phyloP scores from a whole-genome alignment of 208 protist genomes.

The Trypanosoma brucei region DNA sequence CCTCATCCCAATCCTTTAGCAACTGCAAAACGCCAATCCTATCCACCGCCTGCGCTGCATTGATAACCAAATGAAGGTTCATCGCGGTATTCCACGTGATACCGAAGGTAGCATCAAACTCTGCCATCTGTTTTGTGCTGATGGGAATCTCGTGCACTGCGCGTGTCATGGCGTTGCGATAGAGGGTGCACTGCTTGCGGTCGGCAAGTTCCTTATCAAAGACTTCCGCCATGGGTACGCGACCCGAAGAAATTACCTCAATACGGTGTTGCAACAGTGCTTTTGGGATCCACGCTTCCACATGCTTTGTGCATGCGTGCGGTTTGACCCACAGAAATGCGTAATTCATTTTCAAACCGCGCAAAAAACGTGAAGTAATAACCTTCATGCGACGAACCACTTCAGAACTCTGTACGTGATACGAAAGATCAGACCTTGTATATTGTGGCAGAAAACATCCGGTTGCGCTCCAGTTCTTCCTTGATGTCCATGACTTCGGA shows the following conservation, averaged over 20 bases:
- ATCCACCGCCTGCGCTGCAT: conserved; percentile 52
- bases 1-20: conserved; percentile 39
- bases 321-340: conserved; percentile 84
- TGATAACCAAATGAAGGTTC: conserved; percentile 59
- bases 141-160: conserved; percentile 46
- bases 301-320: conserved; percentile 35
- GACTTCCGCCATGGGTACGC: conserved; percentile 41
- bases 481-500: not conserved
- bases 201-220: conserved; percentile 48
- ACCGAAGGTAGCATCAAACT: conserved; percentile 55
- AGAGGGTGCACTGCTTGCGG: conserved; percentile 44
- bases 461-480: not conserved
- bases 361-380: conserved; percentile 23
- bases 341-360: conserved; percentile 43
- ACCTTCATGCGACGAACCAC: conserved; percentile 30
- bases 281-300: conserved; percentile 34
- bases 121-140: conserved; percentile 30
- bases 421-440: conserved; percentile 24
- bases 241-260: conserved; percentile 39
- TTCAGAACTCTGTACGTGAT: conserved; percentile 30
- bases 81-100: conserved; percentile 65
- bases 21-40: conserved; percentile 37
- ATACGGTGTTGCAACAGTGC: conserved; percentile 45
- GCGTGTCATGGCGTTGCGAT: conserved; percentile 62
- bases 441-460: not conserved